Evolutionary conservation across 2,329 filamentous ascomycete species (phyloP), one percentile per base, ranked within the genome.

Genomic region (Colletotrichum cordylinicola): DNA sequence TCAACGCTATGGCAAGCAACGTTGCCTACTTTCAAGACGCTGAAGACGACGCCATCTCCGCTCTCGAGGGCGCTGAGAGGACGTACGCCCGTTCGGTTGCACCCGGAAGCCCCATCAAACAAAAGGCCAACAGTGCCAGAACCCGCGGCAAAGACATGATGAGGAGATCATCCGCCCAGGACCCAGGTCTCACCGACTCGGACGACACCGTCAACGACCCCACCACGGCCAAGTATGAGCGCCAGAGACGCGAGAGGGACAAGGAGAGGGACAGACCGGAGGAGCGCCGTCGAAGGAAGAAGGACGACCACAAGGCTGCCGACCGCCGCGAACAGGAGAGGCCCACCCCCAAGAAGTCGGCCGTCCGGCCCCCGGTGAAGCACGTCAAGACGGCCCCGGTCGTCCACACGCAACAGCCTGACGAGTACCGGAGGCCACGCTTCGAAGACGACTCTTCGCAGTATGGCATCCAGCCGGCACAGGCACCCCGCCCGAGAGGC

Each of bases 71-170:
- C 61, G 85, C 84, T 24, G 81, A 81, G 76, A 82, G 83, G 74
- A 69, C 33, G 15, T 91, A 90, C 82, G 89, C 90, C 78, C 83
- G 83, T 39, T 89, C 88, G 35, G 82, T 86, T 68, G 86, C 84
- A n/a, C 82, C 85, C 35, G 65, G 70, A 39, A 87, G 86, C 78
- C 87, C 88, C 12, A 81, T 79, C 67, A 90, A 88, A 77, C 86
- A 90, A 79, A 86, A 85, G 37, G 86, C 90, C 79, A 91, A 91
- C 80, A 90, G 87, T 24, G 82, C 89, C 77, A 89, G 86, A 80
- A 84, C 87, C 58, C 86, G 88, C 76, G 86, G 80, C 70, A 48
- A 48, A 18, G 85, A 88, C 56, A 82, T 80, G 37, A 64, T 82
- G 71, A 79, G 82, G 67, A 85, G 84, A 75, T 81, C 83, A 61